Evolutionary conservation across 2,329 filamentous ascomycete genomes (phyloP).

Genomic region (Alternaria dauci): DNA sequence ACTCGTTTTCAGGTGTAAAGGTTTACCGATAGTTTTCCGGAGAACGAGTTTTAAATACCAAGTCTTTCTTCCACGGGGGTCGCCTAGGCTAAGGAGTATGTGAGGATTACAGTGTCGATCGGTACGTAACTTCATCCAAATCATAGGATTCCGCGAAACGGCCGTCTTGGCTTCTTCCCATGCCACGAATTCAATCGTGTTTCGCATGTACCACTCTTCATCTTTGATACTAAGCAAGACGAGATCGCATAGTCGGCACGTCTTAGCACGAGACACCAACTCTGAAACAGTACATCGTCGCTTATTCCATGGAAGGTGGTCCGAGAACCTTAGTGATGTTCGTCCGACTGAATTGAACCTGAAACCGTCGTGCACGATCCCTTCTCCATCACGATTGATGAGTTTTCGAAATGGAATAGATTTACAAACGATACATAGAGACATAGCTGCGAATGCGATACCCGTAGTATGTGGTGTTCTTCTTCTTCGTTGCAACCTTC

Average conservation of each 20-base stretch:
- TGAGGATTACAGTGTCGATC: too few relatives aligned
- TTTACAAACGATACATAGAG: background rate
- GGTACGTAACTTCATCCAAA: too few relatives aligned
- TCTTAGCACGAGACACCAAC: background rate
- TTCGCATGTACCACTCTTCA: too few relatives aligned
- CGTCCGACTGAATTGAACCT: background rate
- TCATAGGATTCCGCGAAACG: background rate
- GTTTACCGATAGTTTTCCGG: too few relatives aligned
- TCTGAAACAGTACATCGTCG: background rate
- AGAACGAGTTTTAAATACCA: too few relatives aligned
- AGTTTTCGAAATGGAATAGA: background rate
- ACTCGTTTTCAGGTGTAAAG: too few relatives aligned
- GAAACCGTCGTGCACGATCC: background rate
- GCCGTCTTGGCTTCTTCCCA: background rate
- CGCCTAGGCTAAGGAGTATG: too few relatives aligned
- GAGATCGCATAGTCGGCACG: accelerated
- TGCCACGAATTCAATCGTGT: background rate
- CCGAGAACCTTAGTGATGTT: background rate
- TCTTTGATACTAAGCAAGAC: background rate
- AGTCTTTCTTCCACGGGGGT: too few relatives aligned
- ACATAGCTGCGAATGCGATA: background rate
- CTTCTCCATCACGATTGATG: background rate
- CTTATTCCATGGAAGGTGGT: background rate
- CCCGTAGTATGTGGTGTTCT: background rate
- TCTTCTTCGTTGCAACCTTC: background rate